Percentiles rank a stretch among this genome's conserved stretches.
Evolutionary conservation across 2,329 filamentous ascomycete genomes (phyloP).

Genomic region (Epichloe brachyelytri): DNA sequence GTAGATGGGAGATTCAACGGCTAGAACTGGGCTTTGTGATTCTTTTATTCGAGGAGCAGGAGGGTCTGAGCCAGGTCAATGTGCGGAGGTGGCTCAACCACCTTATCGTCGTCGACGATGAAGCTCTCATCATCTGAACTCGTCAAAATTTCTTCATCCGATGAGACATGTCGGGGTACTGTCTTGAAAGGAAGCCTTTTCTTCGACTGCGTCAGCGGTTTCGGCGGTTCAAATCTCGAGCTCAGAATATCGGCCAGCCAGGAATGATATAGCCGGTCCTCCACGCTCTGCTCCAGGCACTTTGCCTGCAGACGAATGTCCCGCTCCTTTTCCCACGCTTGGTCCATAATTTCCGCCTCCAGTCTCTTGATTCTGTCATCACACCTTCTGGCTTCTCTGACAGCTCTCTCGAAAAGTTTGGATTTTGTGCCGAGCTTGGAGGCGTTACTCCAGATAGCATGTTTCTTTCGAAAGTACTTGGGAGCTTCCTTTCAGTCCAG

Average conservation of each 20-base stretch:
- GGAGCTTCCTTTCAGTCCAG: slow-evolving; percentile 49
- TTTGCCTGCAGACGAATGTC: slow-evolving; percentile 43
- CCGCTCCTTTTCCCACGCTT: slow-evolving; percentile 37
- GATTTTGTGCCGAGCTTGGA: slow-evolving; percentile 25
- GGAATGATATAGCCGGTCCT: slow-evolving; percentile 39
- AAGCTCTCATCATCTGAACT: slow-evolving; percentile 39
- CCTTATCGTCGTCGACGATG: slow-evolving; percentile 23
- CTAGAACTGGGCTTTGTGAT: slow-evolving; percentile 5
- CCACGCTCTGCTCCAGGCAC: slow-evolving; percentile 51
- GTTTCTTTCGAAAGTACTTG: slow-evolving; percentile 41
- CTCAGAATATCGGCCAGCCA: slow-evolving; percentile 38
- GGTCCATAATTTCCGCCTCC: slow-evolving; percentile 35
- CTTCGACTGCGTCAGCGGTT: slow-evolving; percentile 14
- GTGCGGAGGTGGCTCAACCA: background rate
- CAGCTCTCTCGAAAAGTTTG: slow-evolving; percentile 30
- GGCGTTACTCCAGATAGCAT: slow-evolving; percentile 47
- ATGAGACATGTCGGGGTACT: slow-evolving; percentile 20
- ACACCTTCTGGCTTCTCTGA: slow-evolving; percentile 27
- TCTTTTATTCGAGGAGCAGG: background rate
- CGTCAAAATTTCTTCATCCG: slow-evolving; percentile 30
- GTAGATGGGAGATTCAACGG: slow-evolving; percentile 10
- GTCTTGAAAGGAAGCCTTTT: slow-evolving; percentile 2
- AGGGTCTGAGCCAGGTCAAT: background rate
- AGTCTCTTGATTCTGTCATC: slow-evolving; percentile 42
- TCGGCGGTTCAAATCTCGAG: slow-evolving; percentile 26